Percentiles rank a stretch among this genome's conserved stretches.
These are phyloP conservation scores for Graphium sp. DNA, from an alignment of 2,329 filamentous ascomycete genomes.

Conservation along the genomic window DNA sequence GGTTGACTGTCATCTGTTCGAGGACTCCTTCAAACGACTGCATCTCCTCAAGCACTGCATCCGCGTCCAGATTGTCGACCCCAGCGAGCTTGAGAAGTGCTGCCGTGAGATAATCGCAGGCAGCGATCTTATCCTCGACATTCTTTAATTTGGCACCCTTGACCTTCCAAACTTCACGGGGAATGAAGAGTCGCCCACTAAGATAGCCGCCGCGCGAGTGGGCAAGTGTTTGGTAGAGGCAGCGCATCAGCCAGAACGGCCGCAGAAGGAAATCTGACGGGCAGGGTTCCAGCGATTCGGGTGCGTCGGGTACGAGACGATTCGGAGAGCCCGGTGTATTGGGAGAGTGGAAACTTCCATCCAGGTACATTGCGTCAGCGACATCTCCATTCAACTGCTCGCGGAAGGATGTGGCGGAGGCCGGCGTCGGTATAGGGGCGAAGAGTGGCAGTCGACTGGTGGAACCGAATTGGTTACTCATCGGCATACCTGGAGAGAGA, in stretches of 20 bases:
- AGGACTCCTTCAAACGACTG: conserved; percentile 72
- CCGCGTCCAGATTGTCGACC: conserved; percentile 80
- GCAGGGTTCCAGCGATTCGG: conserved; percentile 74
- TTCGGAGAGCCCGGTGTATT: conserved; percentile 49
- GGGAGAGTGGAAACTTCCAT: conserved; percentile 54
- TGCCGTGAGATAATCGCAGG: conserved; percentile 80
- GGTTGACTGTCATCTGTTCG: conserved; percentile 62
- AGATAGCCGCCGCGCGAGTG: conserved; percentile 87
- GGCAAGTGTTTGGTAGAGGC: conserved; percentile 77
- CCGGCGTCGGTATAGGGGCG: conserved; percentile 51
- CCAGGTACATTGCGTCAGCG: conserved; percentile 58
- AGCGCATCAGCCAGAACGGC: conserved; percentile 96
- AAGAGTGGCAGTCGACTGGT: conserved; percentile 31
- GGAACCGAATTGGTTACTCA: conserved; percentile 47
- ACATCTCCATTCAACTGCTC: conserved; percentile 38
- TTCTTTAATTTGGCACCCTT: conserved; percentile 86
- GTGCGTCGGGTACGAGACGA: conserved; percentile 43
- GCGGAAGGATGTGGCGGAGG: conserved; percentile 43
- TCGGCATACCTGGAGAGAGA: conserved; percentile 56
- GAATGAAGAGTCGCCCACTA: conserved; percentile 81
- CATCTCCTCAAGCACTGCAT: conserved; percentile 88
- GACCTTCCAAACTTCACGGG: conserved; percentile 83
- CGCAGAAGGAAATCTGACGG: conserved; percentile 78
- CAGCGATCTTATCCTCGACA: conserved; percentile 83
- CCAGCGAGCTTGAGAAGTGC: conserved; percentile 68